Conservation (phyloP, 1,284 basidiomycete genomes). For the Cutaneotrichosporon mucoides region DNA sequence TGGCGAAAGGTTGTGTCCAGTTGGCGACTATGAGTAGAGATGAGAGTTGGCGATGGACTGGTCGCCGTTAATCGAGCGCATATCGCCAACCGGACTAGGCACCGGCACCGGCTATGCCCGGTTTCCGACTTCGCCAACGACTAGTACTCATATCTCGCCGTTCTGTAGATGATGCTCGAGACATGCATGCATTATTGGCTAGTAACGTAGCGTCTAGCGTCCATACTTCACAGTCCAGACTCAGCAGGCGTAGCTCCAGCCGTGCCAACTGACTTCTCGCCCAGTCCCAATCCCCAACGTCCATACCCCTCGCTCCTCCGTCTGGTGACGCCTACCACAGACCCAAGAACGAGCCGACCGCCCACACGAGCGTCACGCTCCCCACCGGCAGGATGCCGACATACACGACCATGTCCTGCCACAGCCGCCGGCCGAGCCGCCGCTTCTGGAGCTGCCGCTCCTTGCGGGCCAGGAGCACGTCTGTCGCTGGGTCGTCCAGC, state of each 20-base stretch:
- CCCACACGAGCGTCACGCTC: constrained; percentile 39
- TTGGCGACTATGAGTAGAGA: background rate
- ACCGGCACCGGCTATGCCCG: background rate
- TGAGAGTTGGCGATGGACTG: background rate
- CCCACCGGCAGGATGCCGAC: constrained; percentile 48
- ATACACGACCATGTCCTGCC: constrained; percentile 51
- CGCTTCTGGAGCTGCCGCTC: constrained; percentile 50
- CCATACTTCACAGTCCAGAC: too few relatives aligned
- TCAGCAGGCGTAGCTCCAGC: too few relatives aligned
- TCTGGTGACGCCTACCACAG: constrained; percentile 27
- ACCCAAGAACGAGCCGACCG: constrained; percentile 39
- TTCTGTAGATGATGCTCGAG: too few relatives aligned
- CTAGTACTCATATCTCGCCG: too few relatives aligned
- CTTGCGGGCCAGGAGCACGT: constrained; percentile 48
- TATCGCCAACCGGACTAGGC: background rate
- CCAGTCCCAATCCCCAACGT: too few relatives aligned
- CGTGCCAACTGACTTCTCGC: too few relatives aligned
- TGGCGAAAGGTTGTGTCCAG: too few relatives aligned
- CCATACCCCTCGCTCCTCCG: too few relatives aligned
- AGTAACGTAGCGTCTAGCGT: too few relatives aligned
- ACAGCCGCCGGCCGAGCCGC: constrained; percentile 44
- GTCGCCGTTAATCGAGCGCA: background rate
- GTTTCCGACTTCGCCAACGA: too few relatives aligned
- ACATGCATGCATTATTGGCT: too few relatives aligned
- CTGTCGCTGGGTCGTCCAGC: constrained; percentile 36